Conservation (phyloP, 1,139 yeast species). For the Yamadazyma kanchanaburiensis region DNA sequence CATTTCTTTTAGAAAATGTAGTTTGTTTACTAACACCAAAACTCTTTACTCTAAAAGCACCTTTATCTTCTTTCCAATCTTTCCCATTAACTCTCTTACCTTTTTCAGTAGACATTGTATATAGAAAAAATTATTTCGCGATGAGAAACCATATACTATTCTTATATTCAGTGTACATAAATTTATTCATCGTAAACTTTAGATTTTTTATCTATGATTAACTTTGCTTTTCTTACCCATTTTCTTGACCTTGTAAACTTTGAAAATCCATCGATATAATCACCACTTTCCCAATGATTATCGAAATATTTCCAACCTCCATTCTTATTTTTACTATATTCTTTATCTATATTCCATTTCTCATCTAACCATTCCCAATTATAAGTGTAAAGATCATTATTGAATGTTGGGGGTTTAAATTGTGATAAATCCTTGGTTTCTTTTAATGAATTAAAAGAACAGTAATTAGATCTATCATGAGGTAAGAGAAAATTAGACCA, state of each 20-base stretch:
- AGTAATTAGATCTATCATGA: conserved; percentile 47
- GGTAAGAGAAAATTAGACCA: conserved; percentile 54
- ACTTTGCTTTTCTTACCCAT: conserved; percentile 48
- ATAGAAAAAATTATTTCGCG: conserved; percentile 10
- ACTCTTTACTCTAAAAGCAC: conserved; percentile 44
- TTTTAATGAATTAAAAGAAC: conserved; percentile 39
- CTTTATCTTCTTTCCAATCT: conserved; percentile 54
- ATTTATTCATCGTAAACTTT: conserved; percentile 22
- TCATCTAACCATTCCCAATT: conserved; percentile 58
- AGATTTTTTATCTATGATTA: conserved; percentile 40
- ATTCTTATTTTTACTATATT: conserved; percentile 30
- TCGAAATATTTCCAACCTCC: conserved; percentile 58
- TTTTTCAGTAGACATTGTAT: conserved; percentile 26
- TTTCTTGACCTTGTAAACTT: conserved; percentile 49
- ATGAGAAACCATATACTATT: too few species aligned
- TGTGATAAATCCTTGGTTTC: conserved; percentile 29
- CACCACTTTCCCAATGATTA: conserved; percentile 46
- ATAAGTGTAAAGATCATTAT: conserved; percentile 36
- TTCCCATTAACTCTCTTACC: conserved; percentile 53
- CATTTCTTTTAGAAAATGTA: conserved; percentile 29
- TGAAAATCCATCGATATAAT: conserved; percentile 43
- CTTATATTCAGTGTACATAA: neutral
- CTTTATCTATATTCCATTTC: conserved; percentile 44
- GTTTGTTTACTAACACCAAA: conserved; percentile 22
- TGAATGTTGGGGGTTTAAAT: conserved; percentile 49